Evolutionary conservation across 2,329 filamentous ascomycete species (phyloP).

Genomic region (Aspergillus novofumigatus): DNA sequence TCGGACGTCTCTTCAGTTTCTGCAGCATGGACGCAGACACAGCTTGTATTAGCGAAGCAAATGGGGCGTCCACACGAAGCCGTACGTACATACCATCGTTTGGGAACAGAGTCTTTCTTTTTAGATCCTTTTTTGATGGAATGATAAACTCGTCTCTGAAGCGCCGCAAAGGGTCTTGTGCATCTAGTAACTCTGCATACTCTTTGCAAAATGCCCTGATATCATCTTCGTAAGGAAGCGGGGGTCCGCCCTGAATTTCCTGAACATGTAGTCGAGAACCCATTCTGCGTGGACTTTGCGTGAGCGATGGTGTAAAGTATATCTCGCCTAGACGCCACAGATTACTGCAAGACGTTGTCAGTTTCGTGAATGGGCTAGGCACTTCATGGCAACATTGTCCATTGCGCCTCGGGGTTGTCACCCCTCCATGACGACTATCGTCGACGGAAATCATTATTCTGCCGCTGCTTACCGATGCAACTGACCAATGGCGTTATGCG

Average conservation of each 20-base stretch:
- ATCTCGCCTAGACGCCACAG: background rate
- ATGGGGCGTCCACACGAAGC: background rate
- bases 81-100: conserved; percentile 22
- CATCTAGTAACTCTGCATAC: conserved; percentile 52
- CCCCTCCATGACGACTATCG: conserved; percentile 10
- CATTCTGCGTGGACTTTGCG: conserved; percentile 15
- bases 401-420: background rate
- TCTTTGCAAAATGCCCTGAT: conserved; percentile 31
- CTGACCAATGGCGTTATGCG: conserved; percentile 27
- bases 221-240: conserved; percentile 29
- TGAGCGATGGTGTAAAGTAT: background rate
- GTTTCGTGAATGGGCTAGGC: background rate
- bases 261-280: conserved; percentile 25
- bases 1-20: conserved; percentile 29
- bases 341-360: background rate
- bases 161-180: conserved; percentile 55
- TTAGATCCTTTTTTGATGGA: conserved; percentile 68
- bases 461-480: conserved; percentile 19
- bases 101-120: conserved; percentile 53
- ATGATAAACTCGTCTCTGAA: conserved; percentile 71
- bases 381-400: background rate
- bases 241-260: conserved; percentile 24
- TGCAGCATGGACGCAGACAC: background rate
- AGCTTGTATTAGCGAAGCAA: conserved; percentile 1
- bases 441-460: conserved; percentile 24